Base-by-base conservation (phyloP, 139 green algal genomes). In the Edaphochlamys debaryana region DNA sequence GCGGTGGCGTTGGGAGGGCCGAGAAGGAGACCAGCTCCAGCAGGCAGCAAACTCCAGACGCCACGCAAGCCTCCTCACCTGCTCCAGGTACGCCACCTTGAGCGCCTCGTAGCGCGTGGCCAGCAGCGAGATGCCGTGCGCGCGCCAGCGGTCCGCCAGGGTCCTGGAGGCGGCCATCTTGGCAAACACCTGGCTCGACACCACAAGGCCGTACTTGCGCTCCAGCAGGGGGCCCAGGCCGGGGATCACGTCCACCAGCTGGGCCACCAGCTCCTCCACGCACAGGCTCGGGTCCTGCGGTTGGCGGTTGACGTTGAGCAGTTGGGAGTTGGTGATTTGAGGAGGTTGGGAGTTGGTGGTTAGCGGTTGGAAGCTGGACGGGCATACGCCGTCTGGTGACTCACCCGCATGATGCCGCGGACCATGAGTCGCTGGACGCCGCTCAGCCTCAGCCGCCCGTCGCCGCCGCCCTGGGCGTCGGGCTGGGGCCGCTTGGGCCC, bases 151-250 rank as follows among this genome's bases (percentile, higher is more conserved):
- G 30, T 89, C 38, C 48, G 68, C 20, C 34, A 82, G 41, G 13
- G 45, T 30, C 50, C 40, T 71, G 69, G 79, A 67, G n/a, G 41
- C 63, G 17, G 87, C 85, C 38, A 83, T 79, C 50, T 88, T 67
- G 74, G 82, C 56, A 19, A 45, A 84, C 60, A 74, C 78, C 91
- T 95, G 93, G 75, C 87, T 92, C 62, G 90, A 84, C 36, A 96
- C 90, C 3, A 96, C 82, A 32, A 95, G 94, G 29, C 84, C 86
- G 88, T 93, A 97, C 90, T 97, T 97, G 52, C 72, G 72, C 36
- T 90, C 75, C 32, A 93, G 86, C 17, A 96, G 79, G 29, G 91
- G 83, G n/a, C 91, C 91, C 36, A 93, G 76, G 40, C n/a, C 60
- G 19, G 75, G 75, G 4, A 82, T 32, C 40, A 82, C 75, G n/a